Percentiles rank a stretch among this genome's conserved stretches.
Evolutionary conservation across 2,329 filamentous ascomycete species (phyloP).

Genomic region (Talaromyces funiculosus): DNA sequence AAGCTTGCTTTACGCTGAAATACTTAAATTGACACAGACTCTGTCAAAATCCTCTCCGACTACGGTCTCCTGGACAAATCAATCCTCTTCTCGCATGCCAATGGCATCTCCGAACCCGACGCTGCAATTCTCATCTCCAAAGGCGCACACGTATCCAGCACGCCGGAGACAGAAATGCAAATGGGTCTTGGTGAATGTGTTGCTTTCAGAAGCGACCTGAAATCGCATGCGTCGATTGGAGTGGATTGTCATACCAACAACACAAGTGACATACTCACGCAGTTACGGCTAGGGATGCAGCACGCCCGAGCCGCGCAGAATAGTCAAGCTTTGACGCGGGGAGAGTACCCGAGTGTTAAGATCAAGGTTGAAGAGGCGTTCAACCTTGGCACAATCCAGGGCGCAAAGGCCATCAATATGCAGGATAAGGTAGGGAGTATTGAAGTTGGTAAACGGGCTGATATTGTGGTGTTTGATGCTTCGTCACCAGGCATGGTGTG

Average conservation of each 20-base stretch:
- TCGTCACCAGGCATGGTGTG: slow-evolving; percentile 23
- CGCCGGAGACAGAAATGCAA: slow-evolving; percentile 7
- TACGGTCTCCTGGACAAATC: not conserved
- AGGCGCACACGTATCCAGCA: not conserved
- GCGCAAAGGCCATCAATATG: slow-evolving; percentile 24
- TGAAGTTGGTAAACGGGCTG: slow-evolving; percentile 25
- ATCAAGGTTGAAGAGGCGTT: slow-evolving; percentile 1
- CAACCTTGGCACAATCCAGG: slow-evolving; percentile 26
- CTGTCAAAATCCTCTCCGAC: not conserved
- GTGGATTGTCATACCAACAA: slow-evolving; percentile 7
- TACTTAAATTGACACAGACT: not conserved
- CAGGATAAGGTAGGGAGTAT: slow-evolving; percentile 24
- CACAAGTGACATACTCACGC: not conserved
- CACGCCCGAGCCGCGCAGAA: not conserved
- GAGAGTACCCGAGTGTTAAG: not conserved
- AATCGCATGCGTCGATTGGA: not conserved
- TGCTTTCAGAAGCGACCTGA: not conserved
- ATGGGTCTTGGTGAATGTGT: not conserved
- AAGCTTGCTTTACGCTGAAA: too few relatives aligned
- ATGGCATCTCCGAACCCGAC: not conserved
- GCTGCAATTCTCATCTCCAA: not conserved
- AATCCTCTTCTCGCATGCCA: slow-evolving; percentile 6
- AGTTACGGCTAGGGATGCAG: not conserved
- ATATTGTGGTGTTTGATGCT: slow-evolving; percentile 27
- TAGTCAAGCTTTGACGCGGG: not conserved